Evolutionary conservation across 177 flowering plant species (phyloP).

Genomic region (Vitis hybrid): DNA sequence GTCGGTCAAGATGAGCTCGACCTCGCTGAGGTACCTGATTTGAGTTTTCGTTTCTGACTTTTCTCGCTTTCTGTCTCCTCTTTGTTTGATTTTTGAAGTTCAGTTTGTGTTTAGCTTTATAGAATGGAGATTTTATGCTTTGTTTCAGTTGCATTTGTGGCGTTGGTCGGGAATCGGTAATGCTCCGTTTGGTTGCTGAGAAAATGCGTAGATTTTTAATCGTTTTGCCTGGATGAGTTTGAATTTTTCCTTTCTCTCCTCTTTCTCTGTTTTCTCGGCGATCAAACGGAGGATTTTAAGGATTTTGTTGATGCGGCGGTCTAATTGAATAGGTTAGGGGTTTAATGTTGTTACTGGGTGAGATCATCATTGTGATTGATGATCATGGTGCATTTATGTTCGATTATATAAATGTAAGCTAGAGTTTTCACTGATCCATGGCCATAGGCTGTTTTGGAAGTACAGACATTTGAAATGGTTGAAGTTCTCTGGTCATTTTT

Average conservation of each 20-base stretch:
- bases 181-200: not conserved
- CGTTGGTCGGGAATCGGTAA: no score
- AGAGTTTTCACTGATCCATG: not conserved
- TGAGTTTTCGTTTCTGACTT: not conserved
- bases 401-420: not conserved
- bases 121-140: not conserved
- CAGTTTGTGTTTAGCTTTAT: not conserved
- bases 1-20: constrained; percentile 46
- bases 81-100: no score
- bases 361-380: no score
- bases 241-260: no score
- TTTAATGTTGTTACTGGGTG: no score
- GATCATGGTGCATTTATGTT: not conserved
- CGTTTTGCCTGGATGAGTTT: no score
- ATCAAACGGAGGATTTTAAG: no score
- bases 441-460: not conserved
- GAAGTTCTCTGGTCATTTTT: not conserved
- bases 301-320: no score
- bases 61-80: not conserved
- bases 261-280: no score
- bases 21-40: constrained; percentile 42
- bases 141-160: not conserved
- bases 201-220: not conserved
- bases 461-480: not conserved
- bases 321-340: no score